Conservation (phyloP, 2,329 filamentous ascomycete genomes). For the Neofusicoccum cordaticola region DNA sequence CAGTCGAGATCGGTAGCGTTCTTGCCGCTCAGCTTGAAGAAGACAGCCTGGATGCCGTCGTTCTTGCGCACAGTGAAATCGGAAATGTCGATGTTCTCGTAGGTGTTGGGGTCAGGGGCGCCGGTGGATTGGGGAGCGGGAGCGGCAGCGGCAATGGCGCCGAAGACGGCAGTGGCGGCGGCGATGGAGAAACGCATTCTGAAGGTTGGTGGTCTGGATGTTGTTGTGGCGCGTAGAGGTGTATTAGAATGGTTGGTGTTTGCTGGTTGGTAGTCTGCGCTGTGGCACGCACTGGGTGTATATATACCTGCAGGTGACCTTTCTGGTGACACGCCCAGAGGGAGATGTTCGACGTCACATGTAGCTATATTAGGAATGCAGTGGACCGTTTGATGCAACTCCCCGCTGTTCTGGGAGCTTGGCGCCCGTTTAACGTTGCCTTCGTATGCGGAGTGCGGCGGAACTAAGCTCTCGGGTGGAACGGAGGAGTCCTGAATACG, state of each 20-base stretch:
- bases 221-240: too few species aligned
- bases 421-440: too few species aligned
- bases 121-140: neutral
- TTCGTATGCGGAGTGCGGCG: slow-evolving; percentile 1
- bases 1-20: neutral
- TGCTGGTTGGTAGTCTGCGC: neutral
- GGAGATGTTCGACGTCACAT: neutral
- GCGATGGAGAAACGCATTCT: slow-evolving; percentile 39
- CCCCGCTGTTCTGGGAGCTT: neutral
- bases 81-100: slow-evolving; percentile 9
- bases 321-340: neutral
- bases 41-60: slow-evolving; percentile 12
- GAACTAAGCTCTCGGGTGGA: neutral
- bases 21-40: slow-evolving; percentile 3
- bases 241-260: too few species aligned
- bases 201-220: neutral
- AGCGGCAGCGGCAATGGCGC: neutral
- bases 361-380: neutral
- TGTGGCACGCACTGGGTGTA: neutral
- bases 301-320: neutral
- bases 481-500: neutral
- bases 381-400: neutral
- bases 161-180: slow-evolving; percentile 23
- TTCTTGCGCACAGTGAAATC: slow-evolving; percentile 14
- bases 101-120: neutral